Conservation (phyloP, 345 rosid species). For the Corchorus capsularis region DNA sequence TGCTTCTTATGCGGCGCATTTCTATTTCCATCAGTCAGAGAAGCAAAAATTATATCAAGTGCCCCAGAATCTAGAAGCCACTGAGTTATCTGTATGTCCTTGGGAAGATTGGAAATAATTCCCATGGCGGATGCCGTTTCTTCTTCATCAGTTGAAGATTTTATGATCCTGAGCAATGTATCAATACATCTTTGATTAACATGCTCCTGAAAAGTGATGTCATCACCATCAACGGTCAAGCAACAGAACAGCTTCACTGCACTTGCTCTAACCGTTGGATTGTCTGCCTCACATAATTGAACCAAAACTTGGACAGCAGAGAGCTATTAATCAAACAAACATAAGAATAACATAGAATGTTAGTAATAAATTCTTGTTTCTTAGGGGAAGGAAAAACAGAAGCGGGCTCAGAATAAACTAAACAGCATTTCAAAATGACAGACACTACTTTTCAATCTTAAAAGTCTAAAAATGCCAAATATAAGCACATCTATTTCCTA, state of each 20-base stretch:
- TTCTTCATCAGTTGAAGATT: slow-evolving; percentile 22
- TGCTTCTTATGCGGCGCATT: slow-evolving; percentile 15
- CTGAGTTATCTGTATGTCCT: slow-evolving; percentile 20
- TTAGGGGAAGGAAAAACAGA: background rate
- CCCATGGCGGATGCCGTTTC: slow-evolving; percentile 29
- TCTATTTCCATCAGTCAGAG: slow-evolving; percentile 16
- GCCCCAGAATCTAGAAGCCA: slow-evolving; percentile 33
- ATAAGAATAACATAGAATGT: background rate
- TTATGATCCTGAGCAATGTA: slow-evolving; percentile 24
- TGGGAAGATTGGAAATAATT: slow-evolving; percentile 30
- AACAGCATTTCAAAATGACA: background rate
- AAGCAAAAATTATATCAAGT: slow-evolving; percentile 24
- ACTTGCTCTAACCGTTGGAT: slow-evolving; percentile 20
- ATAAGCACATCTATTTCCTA: background rate
- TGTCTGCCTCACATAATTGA: slow-evolving; percentile 30
- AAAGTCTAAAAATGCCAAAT: background rate
- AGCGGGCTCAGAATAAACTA: background rate
- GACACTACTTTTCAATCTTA: background rate
- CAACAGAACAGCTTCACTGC: slow-evolving; percentile 32
- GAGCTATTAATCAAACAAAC: slow-evolving; percentile 22
- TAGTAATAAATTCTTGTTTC: background rate
- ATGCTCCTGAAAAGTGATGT: slow-evolving; percentile 28
- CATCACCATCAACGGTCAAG: slow-evolving; percentile 33
- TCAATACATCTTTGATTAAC: slow-evolving; percentile 29
- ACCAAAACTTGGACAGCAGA: slow-evolving; percentile 37